Evolutionary conservation across 2,329 filamentous ascomycete genomes (phyloP).

Genomic region (Emydomyces testavorans): DNA sequence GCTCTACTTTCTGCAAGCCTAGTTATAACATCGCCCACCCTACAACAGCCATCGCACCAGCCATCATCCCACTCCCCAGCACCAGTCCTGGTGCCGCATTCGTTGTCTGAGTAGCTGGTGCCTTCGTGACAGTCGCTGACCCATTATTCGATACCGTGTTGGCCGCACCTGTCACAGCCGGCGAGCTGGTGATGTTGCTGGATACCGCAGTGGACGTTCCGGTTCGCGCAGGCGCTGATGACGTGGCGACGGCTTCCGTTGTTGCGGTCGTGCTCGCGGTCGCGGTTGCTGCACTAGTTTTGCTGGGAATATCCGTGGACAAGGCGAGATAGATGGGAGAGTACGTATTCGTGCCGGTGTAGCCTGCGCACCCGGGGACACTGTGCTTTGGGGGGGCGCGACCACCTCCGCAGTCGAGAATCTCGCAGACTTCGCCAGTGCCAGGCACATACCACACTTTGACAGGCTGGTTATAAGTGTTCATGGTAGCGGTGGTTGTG

Average conservation of each 20-base stretch:
- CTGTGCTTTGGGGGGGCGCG: constrained; percentile 52
- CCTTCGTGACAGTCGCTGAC: neutral
- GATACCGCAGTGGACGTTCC: neutral
- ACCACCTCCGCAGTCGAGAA: constrained; percentile 57
- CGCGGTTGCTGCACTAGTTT: neutral
- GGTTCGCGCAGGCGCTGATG: neutral
- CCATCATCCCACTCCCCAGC: neutral
- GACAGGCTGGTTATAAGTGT: neutral
- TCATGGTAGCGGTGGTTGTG: constrained; percentile 5
- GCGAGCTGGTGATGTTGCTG: neutral
- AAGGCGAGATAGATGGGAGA: constrained; percentile 5
- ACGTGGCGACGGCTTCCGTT: neutral
- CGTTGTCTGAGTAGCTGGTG: neutral
- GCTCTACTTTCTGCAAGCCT: too few species aligned
- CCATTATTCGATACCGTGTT: neutral
- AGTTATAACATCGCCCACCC: constrained; percentile 1
- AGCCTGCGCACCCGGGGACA: constrained; percentile 43
- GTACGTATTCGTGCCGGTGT: constrained; percentile 10
- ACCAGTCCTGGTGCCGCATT: constrained; percentile 1
- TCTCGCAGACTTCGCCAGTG: constrained; percentile 52
- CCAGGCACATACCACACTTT: constrained; percentile 47
- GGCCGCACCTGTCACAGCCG: constrained; percentile 1
- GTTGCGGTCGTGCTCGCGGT: neutral
- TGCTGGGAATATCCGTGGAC: neutral
- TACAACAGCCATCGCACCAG: neutral